Evolutionary conservation across 1,284 basidiomycete species (phyloP).

Genomic region (Trichosporon sp.): DNA sequence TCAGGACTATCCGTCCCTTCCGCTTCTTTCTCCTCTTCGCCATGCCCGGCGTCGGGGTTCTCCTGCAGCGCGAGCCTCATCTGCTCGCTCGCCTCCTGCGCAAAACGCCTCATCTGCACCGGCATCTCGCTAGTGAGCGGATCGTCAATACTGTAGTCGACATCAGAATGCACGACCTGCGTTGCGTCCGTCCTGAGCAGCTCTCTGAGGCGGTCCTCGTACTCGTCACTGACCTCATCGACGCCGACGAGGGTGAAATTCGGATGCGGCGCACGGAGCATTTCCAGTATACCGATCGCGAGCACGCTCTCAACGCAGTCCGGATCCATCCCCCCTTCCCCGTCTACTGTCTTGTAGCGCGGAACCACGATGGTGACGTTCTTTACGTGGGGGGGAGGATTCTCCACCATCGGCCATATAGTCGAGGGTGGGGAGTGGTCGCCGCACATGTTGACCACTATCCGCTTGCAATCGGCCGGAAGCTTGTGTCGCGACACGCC

Average conservation of each 20-base stretch:
- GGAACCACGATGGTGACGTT: neutral
- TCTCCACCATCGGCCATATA: neutral
- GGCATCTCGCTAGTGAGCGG: neutral
- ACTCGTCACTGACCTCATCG: neutral
- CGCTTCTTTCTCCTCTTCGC: too few species aligned
- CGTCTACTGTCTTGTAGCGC: neutral
- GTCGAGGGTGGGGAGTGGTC: neutral
- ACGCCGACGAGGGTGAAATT: neutral
- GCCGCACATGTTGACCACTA: neutral
- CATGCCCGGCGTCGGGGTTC: neutral
- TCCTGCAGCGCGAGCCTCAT: neutral
- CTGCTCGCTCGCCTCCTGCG: neutral
- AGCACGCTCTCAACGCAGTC: neutral
- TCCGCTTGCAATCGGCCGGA: neutral
- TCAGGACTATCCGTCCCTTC: too few species aligned
- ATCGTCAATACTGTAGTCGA: neutral
- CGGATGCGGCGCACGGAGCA: neutral
- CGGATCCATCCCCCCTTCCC: neutral
- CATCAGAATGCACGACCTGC: neutral
- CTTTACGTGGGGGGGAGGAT: neutral
- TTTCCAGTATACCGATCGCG: neutral
- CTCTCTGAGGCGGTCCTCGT: neutral
- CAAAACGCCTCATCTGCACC: neutral
- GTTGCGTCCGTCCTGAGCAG: neutral
- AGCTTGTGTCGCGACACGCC: neutral